Percentiles rank a stretch among this genome's conserved stretches.
phyloP scores from a whole-genome alignment of 495 filamentous ascomycete genomes.

The Annulohypoxylon nitens region DNA sequence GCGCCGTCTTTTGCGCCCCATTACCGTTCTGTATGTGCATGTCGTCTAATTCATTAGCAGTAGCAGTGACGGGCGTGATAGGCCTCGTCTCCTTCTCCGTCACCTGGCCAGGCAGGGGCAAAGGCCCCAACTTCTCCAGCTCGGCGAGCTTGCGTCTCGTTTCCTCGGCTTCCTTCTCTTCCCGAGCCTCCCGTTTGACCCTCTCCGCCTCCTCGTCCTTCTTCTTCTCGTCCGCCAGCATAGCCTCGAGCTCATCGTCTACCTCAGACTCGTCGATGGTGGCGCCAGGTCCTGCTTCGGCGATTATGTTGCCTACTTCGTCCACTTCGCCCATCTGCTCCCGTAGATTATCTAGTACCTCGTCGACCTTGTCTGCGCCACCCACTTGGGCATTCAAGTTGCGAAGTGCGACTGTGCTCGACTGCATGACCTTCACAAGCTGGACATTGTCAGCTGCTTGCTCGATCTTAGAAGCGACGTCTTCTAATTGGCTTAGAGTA shows the following conservation, averaged over 20 bases:
- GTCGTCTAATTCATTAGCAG: constrained; percentile 39
- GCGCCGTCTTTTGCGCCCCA: constrained; percentile 15
- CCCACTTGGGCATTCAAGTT: constrained; percentile 82
- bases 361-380: constrained; percentile 79
- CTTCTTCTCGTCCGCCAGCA: constrained; percentile 76
- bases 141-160: constrained; percentile 56
- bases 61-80: constrained; percentile 44
- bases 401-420: constrained; percentile 75
- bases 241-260: constrained; percentile 85
- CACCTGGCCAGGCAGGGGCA: constrained; percentile 37
- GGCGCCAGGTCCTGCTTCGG: constrained; percentile 65
- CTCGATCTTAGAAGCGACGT: constrained; percentile 82
- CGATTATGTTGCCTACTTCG: constrained; percentile 82
- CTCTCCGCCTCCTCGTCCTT: constrained; percentile 66
- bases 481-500: constrained; percentile 83
- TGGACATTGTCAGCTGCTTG: constrained; percentile 86
- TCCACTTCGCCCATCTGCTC: constrained; percentile 87
- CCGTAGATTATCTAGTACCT: constrained; percentile 76
- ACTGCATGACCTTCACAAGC: constrained; percentile 83
- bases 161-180: constrained; percentile 53
- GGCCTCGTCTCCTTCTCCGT: constrained; percentile 40
- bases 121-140: constrained; percentile 47
- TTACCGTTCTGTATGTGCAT: constrained; percentile 37
- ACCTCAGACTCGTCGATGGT: constrained; percentile 85
- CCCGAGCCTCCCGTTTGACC: constrained; percentile 53